These are phyloP conservation scores for Acacia concinna DNA, from an alignment of 331 rosid genomes.

Conservation along the genomic window DNA sequence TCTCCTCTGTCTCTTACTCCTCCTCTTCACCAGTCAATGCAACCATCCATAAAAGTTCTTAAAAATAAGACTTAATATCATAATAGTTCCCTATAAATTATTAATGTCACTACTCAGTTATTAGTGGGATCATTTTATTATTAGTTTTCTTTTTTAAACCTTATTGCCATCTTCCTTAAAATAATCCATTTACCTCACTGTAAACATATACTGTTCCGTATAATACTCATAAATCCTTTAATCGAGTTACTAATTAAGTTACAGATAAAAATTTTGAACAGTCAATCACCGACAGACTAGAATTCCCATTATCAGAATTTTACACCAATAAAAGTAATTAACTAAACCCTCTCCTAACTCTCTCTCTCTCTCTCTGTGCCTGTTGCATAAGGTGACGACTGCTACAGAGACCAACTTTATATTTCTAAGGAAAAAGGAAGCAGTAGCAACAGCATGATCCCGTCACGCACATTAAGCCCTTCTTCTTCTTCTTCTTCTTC, in stretches of 20 bases:
- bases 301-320: not conserved
- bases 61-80: too few relatives aligned
- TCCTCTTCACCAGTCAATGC: too few relatives aligned
- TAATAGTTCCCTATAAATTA: too few relatives aligned
- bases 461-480: constrained; percentile 9
- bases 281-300: not conserved
- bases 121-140: too few relatives aligned
- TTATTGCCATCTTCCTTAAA: too few relatives aligned
- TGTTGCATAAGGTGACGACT: constrained; percentile 40
- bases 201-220: too few relatives aligned
- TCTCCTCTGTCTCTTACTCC: too few relatives aligned
- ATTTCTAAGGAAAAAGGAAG: not conserved
- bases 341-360: not conserved
- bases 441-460: constrained; percentile 27
- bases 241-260: not conserved
- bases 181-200: too few relatives aligned
- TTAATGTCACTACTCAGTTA: too few relatives aligned
- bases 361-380: not conserved
- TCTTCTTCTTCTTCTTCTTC: not conserved
- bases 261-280: not conserved
- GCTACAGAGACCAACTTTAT: constrained; percentile 38
- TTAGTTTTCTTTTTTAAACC: too few relatives aligned
- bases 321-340: not conserved
- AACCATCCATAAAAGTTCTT: too few relatives aligned
- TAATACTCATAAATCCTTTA: too few relatives aligned